Conservation (phyloP, 306 rosid species). For the Begonia fuchsioides region DNA sequence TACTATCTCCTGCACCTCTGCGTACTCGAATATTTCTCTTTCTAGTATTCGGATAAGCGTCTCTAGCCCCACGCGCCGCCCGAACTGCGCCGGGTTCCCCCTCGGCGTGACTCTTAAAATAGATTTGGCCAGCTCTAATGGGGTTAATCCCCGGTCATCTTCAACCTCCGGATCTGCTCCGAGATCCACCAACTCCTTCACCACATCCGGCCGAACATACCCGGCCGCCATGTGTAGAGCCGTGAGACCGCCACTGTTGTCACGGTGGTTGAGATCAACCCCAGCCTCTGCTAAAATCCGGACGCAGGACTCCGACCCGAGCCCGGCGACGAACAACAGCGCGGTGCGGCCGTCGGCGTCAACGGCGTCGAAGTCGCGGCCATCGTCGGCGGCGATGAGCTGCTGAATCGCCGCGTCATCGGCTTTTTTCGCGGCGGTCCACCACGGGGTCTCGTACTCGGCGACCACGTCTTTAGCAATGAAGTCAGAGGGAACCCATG, state of each 20-base stretch:
- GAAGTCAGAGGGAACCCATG: conserved; percentile 66
- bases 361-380: conserved; percentile 54
- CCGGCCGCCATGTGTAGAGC: conserved; percentile 85
- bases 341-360: conserved; percentile 69
- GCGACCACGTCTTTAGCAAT: conserved; percentile 68
- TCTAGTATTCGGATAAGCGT: conserved; percentile 35
- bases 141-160: conserved; percentile 44
- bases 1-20: conserved; percentile 56
- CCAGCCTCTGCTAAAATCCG: conserved; percentile 42
- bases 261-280: conserved; percentile 38
- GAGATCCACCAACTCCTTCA: conserved; percentile 29
- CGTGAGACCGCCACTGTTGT: conserved; percentile 42
- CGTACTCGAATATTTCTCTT: conserved; percentile 51
- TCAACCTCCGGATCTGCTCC: conserved; percentile 56
- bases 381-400: conserved; percentile 30
- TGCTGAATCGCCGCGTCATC: conserved; percentile 26
- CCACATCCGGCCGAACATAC: conserved; percentile 46
- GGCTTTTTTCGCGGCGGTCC: conserved; percentile 79
- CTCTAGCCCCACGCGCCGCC: conserved; percentile 49
- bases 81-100: conserved; percentile 69
- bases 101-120: conserved; percentile 41
- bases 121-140: conserved; percentile 54
- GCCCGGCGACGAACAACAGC: conserved; percentile 51
- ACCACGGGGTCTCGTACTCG: conserved; percentile 79
- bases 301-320: conserved; percentile 62